Base-by-base conservation (phyloP, 1,139 yeast species). In the Tardiomyces blankii region DNA sequence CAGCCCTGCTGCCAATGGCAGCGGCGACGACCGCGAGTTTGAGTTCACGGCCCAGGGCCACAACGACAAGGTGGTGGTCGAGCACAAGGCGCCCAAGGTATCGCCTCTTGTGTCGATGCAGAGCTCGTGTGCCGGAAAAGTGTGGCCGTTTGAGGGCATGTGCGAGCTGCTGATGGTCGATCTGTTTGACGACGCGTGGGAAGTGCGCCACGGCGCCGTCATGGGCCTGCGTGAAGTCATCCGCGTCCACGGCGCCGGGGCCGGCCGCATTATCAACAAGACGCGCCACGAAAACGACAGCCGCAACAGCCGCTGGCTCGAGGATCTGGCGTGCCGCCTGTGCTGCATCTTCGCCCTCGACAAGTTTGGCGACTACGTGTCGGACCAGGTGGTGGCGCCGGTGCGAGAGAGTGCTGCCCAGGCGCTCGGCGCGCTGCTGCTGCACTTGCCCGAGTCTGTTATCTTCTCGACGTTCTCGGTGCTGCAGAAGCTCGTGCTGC, bases 81-180 rank as follows among this genome's bases (percentile, higher is more conserved):
- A 91, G 63, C 80, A 83, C 44, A 79, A 79, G 58, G 77, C 78
- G 1, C 71, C 87, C 0, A 80, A 80, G 50, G 69, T 82, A 3
- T 75, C 86, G 1, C 87, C 89, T 9, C 69, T 86, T 2, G 66
- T 87, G 11, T 80, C 87, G 8, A 83, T 82, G 56, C 89, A 86
- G 53, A 78, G 84, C 38, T 78, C 80, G 9, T 30, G 35, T 9
- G 35, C 35, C 16, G 35, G 35, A 45, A 70, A 82, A 43, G 83
- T 86, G 1, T 93, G 98, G 97, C 95, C 88, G 48, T 86, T 89
- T 56, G 96, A 89, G 69, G 96, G 96, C n/a, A 82, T 91, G n/a
- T 88, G 83, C 59, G 96, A 88, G 59, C 67, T 89, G 30, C 65
- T 93, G 40, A 69, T 87, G 51, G 79, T 79, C 41, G 96, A 89